Evolutionary conservation across 495 filamentous ascomycete genomes (phyloP).

Genomic region (Xylaria venustula): DNA sequence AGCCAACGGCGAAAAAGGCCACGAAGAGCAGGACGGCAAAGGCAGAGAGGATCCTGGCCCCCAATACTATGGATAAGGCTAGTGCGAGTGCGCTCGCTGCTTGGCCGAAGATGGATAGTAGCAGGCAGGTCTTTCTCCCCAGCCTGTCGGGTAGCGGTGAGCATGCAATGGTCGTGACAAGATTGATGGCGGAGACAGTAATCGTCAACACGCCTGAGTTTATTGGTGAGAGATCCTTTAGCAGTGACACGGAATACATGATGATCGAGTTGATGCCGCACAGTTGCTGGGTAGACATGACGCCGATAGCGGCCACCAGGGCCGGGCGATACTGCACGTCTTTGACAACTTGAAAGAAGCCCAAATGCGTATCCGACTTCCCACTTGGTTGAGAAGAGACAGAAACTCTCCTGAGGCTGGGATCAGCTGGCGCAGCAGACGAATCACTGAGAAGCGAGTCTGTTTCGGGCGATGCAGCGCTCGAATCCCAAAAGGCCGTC

Average conservation of each 20-base stretch:
- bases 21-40: slow-evolving; percentile 83
- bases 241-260: slow-evolving; percentile 93
- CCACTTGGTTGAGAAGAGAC: slow-evolving; percentile 45
- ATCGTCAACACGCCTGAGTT: slow-evolving; percentile 80
- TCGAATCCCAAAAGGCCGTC: slow-evolving; percentile 59
- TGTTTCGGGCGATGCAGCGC: slow-evolving; percentile 42
- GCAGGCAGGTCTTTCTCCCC: slow-evolving; percentile 78
- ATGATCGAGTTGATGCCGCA: slow-evolving; percentile 94
- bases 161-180: slow-evolving; percentile 74
- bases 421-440: slow-evolving; percentile 15
- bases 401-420: slow-evolving; percentile 26
- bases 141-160: slow-evolving; percentile 83
- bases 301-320: slow-evolving; percentile 78
- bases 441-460: slow-evolving; percentile 44
- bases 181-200: slow-evolving; percentile 79
- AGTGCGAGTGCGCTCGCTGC: slow-evolving; percentile 70
- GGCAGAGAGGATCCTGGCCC: slow-evolving; percentile 70
- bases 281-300: slow-evolving; percentile 93
- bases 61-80: slow-evolving; percentile 69
- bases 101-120: slow-evolving; percentile 80
- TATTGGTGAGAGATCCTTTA: slow-evolving; percentile 72
- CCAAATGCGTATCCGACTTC: slow-evolving; percentile 48
- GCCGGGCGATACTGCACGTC: slow-evolving; percentile 70
- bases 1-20: slow-evolving; percentile 81
- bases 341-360: slow-evolving; percentile 63